These are phyloP conservation scores for Lachnellula occidentalis DNA, from an alignment of 2,329 filamentous ascomycete genomes.

Conservation along the genomic window DNA sequence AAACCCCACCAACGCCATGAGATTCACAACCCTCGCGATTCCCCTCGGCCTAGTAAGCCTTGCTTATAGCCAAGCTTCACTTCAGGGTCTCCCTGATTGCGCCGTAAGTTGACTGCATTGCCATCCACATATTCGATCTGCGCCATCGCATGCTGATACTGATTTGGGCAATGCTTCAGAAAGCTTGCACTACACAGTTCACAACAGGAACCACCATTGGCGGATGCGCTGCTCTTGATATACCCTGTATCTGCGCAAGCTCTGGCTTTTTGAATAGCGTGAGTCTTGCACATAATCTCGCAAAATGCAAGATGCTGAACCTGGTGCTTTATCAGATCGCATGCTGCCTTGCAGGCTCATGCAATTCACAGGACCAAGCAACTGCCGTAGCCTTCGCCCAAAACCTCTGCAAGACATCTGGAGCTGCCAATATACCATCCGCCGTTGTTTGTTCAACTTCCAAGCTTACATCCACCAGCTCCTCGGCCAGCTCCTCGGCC, in stretches of 20 bases:
- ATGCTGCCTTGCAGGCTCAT: slow-evolving; percentile 44
- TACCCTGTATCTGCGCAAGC: slow-evolving; percentile 44
- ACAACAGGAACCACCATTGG: slow-evolving; percentile 36
- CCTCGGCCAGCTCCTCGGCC: background rate
- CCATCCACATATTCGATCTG: background rate
- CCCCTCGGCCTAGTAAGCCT: slow-evolving; percentile 49
- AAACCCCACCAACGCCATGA: slow-evolving; percentile 10
- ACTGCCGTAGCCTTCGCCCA: slow-evolving; percentile 30
- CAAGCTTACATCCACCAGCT: background rate
- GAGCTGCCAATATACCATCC: slow-evolving; percentile 28
- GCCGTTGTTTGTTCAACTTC: slow-evolving; percentile 1
- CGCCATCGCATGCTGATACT: too few relatives aligned
- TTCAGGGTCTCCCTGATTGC: slow-evolving; percentile 43
- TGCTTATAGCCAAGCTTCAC: slow-evolving; percentile 40
- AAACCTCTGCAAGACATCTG: slow-evolving; percentile 32
- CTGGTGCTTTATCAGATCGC: slow-evolving; percentile 31
- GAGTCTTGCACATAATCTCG: background rate
- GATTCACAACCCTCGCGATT: slow-evolving; percentile 33
- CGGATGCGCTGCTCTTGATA: slow-evolving; percentile 37
- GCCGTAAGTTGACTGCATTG: slow-evolving; percentile 42
- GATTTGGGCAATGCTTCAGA: slow-evolving; percentile 16
- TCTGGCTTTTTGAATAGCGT: slow-evolving; percentile 37
- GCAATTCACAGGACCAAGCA: slow-evolving; percentile 36
- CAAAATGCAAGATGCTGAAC: background rate
- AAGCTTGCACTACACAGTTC: slow-evolving; percentile 30